Percentiles rank a stretch among this genome's conserved stretches.
Evolutionary conservation across 2,329 filamentous ascomycete species (phyloP).

Genomic region (Rhynchosporium graminicola): DNA sequence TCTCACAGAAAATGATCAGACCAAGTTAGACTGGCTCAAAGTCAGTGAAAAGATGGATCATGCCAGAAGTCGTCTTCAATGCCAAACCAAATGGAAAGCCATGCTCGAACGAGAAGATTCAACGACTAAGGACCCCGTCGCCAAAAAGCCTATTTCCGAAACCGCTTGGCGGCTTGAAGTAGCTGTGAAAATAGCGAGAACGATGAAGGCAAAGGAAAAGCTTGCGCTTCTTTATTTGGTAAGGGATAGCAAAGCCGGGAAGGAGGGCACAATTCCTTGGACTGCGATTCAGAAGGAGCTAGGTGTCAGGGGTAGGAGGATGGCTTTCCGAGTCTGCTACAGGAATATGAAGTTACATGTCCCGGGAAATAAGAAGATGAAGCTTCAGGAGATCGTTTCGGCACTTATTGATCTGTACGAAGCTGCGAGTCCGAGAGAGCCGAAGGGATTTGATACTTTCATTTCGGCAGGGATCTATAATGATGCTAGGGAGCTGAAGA

Average conservation of each 20-base stretch:
- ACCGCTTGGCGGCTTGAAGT: conserved; percentile 47
- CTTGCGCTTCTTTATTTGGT: conserved; percentile 48
- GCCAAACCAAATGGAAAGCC: conserved; percentile 64
- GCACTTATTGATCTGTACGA: conserved; percentile 35
- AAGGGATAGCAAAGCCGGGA: conserved; percentile 43
- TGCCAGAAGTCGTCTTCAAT: conserved; percentile 66
- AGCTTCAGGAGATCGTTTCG: conserved; percentile 35
- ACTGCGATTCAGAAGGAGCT: conserved; percentile 47
- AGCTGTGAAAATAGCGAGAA: conserved; percentile 46
- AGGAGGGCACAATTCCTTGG: conserved; percentile 55
- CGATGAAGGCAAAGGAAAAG: conserved; percentile 49
- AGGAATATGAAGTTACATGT: conserved; percentile 35
- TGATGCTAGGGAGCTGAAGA: not conserved
- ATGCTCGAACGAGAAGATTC: conserved; percentile 33
- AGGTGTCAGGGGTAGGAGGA: conserved; percentile 42
- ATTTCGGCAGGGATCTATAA: not conserved
- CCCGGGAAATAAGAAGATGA: conserved; percentile 34
- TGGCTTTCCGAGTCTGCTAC: conserved; percentile 37
- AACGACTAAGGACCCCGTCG: conserved; percentile 27
- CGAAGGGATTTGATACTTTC: conserved; percentile 19
- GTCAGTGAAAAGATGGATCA: conserved; percentile 64
- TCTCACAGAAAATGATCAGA: conserved; percentile 48
- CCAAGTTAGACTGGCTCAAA: conserved; percentile 63
- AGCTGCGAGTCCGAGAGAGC: conserved; percentile 30
- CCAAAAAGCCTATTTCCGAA: conserved; percentile 34